Evolutionary conservation across 352 stramenopile genomes (phyloP).

Genomic region (Phytophthora litchii): DNA sequence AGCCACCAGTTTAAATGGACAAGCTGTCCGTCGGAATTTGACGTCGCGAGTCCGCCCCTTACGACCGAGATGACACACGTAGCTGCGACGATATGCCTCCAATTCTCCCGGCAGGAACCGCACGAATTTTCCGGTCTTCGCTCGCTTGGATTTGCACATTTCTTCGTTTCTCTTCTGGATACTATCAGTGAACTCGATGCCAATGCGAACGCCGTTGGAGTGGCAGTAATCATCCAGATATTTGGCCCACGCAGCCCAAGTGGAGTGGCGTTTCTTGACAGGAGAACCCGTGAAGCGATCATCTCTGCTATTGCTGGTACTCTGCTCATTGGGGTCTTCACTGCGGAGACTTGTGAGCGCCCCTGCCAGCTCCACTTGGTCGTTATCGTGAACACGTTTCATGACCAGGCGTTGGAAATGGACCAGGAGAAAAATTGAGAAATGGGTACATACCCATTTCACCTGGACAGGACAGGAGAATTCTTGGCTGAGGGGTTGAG

Average conservation of each 20-base stretch:
- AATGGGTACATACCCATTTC: neutral
- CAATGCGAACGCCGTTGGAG: slow-evolving; percentile 8
- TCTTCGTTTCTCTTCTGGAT: slow-evolving; percentile 16
- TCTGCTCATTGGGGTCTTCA: neutral
- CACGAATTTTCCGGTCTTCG: slow-evolving; percentile 12
- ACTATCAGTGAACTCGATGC: slow-evolving; percentile 16
- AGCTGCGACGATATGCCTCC: slow-evolving; percentile 18
- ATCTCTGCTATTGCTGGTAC: neutral
- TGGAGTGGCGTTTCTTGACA: slow-evolving; percentile 10
- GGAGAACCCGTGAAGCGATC: slow-evolving; percentile 1
- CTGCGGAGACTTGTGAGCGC: slow-evolving; percentile 10
- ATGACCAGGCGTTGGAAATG: slow-evolving; percentile 5
- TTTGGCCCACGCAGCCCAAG: slow-evolving; percentile 11
- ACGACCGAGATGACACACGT: slow-evolving; percentile 12
- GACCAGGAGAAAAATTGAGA: slow-evolving; percentile 9
- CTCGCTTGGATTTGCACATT: slow-evolving; percentile 14
- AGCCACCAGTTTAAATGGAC: slow-evolving; percentile 11
- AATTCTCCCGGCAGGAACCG: slow-evolving; percentile 1
- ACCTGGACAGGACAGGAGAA: slow-evolving; percentile 1
- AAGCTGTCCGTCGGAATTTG: slow-evolving; percentile 16
- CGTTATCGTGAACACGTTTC: slow-evolving; percentile 5
- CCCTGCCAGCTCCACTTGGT: slow-evolving; percentile 15
- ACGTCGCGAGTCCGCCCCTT: slow-evolving; percentile 12
- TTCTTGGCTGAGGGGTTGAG: slow-evolving; percentile 4
- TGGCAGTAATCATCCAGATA: slow-evolving; percentile 13